A percentile compares a stretch with the other conserved stretches of the same genome.
Evolutionary conservation across 129 eudicot species (phyloP).

Genomic region (Tagetes patula): DNA sequence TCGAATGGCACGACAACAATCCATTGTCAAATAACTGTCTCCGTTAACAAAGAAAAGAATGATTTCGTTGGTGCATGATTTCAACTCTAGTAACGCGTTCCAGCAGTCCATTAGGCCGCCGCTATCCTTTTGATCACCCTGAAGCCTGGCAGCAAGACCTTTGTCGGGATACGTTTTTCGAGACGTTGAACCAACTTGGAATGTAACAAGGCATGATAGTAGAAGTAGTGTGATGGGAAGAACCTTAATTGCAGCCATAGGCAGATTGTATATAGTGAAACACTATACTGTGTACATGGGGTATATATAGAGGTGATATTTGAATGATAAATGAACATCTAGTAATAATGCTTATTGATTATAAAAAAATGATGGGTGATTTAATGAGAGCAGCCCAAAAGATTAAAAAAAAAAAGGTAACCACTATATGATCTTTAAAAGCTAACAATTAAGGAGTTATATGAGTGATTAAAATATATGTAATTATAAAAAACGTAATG

Average conservation of each 20-base stretch:
- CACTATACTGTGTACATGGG: neutral
- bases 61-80: slow-evolving; percentile 60
- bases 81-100: slow-evolving; percentile 55
- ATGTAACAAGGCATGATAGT: slow-evolving; percentile 20
- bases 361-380: neutral
- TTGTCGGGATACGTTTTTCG: slow-evolving; percentile 6
- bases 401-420: neutral
- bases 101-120: slow-evolving; percentile 44
- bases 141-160: slow-evolving; percentile 17
- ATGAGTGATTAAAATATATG: neutral
- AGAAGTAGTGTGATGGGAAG: slow-evolving; percentile 14
- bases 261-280: neutral
- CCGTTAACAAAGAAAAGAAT: slow-evolving; percentile 65
- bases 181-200: slow-evolving; percentile 7
- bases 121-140: slow-evolving; percentile 28
- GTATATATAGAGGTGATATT: neutral
- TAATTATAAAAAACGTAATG: neutral
- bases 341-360: neutral
- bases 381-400: slow-evolving; percentile 32
- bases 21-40: slow-evolving; percentile 60
- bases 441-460: neutral
- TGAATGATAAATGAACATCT: neutral
- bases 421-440: neutral
- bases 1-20: slow-evolving; percentile 61
- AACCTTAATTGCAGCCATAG: slow-evolving; percentile 32